phyloP scores from a whole-genome alignment of 768 basidiomycete genomes.

The Scleroderma bovista region DNA sequence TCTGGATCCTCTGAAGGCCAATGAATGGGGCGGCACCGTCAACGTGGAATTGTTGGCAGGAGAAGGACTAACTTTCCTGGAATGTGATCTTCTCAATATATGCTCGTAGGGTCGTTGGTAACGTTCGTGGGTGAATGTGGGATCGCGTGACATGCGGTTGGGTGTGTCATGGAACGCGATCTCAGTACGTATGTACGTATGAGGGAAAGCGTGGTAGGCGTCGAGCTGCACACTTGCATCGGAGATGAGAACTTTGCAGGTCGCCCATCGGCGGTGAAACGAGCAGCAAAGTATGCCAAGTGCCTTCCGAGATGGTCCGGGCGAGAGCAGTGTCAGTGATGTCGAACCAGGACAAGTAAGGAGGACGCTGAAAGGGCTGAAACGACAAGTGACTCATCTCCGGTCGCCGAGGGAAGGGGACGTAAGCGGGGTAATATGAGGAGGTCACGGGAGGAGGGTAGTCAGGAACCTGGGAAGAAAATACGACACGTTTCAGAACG shows the following conservation, averaged over 20 bases:
- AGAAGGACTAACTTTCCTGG: not conserved
- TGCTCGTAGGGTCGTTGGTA: not conserved
- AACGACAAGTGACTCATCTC: not conserved
- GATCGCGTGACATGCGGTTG: not conserved
- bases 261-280: no score
- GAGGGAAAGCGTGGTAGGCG: not conserved
- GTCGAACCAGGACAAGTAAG: not conserved
- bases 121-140: not conserved
- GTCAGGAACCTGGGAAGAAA: not conserved
- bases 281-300: no score
- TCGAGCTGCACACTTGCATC: no score
- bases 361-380: no score
- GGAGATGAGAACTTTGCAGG: not conserved
- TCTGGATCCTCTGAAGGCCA: not conserved
- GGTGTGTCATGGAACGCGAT: not conserved
- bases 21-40: not conserved
- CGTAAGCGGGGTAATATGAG: not conserved
- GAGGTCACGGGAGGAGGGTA: not conserved
- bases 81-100: not conserved
- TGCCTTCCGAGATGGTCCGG: not conserved
- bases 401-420: conserved; percentile 3
- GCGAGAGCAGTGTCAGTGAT: not conserved
- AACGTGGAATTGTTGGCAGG: not conserved
- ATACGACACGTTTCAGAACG: not conserved
- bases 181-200: not conserved